phyloP scores from a whole-genome alignment of 2,329 filamentous ascomycete genomes.

The Colletotrichum filicis region DNA sequence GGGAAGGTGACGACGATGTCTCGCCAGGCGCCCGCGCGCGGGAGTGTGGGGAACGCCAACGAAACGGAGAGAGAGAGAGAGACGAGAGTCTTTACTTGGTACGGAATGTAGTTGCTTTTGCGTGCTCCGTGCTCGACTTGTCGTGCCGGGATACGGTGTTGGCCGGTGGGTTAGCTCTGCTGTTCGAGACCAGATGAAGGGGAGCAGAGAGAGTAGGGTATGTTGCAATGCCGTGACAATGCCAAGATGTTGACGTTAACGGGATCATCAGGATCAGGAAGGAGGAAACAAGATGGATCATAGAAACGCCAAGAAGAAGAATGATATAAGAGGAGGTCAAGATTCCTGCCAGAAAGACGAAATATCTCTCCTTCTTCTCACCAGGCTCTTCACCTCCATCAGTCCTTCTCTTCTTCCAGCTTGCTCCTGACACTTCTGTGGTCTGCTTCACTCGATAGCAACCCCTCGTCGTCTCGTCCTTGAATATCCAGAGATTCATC shows the following conservation, averaged over 20 bases:
- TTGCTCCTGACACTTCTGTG: not conserved
- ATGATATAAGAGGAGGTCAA: constrained; percentile 12
- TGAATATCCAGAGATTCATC: not conserved
- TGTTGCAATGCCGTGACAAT: not conserved
- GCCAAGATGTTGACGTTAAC: constrained; percentile 17
- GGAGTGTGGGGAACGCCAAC: constrained; percentile 3
- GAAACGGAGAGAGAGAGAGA: no score
- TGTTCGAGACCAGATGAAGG: not conserved
- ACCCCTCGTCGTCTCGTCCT: not conserved
- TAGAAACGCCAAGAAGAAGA: constrained; percentile 9
- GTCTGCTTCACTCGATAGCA: not conserved
- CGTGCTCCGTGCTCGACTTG: not conserved
- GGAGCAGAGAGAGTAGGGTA: not conserved
- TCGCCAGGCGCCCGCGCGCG: constrained; percentile 4
- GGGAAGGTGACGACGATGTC: constrained; percentile 28
- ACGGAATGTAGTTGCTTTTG: constrained; percentile 16
- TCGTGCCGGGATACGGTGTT: not conserved
- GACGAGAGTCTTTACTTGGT: not conserved
- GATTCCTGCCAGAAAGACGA: not conserved
- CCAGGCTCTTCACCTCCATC: constrained; percentile 18
- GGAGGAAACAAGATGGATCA: not conserved
- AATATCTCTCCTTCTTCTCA: not conserved
- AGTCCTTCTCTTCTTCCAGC: not conserved
- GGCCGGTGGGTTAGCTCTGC: not conserved
- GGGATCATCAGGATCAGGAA: not conserved